phyloP scores from a whole-genome alignment of 1,139 yeast species.

The Scheffersomyces illinoinensis region DNA sequence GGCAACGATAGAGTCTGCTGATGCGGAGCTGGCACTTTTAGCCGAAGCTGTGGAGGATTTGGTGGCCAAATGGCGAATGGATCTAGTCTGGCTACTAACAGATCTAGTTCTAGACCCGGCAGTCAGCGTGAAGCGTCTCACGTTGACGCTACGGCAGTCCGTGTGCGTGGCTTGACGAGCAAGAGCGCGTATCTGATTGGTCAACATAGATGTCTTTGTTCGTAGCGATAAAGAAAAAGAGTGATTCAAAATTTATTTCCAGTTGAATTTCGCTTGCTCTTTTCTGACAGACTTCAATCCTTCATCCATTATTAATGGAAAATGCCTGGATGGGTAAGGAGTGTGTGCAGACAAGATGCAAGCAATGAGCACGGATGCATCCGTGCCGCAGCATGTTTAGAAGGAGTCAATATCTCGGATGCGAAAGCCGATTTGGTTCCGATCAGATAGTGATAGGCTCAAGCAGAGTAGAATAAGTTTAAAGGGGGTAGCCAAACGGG shows the following conservation, averaged over 20 bases:
- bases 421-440: background rate
- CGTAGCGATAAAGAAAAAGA: background rate
- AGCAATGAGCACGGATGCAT: background rate
- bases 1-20: constrained; percentile 7
- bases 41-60: constrained; percentile 13
- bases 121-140: background rate
- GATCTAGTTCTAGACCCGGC: background rate
- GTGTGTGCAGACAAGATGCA: background rate
- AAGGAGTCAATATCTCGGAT: background rate
- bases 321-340: no score
- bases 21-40: background rate
- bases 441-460: background rate
- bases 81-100: background rate
- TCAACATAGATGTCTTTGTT: background rate
- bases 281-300: background rate
- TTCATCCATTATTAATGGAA: background rate
- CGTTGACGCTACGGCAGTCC: background rate
- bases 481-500: background rate
- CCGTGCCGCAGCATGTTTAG: background rate
- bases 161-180: background rate
- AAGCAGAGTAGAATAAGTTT: background rate
- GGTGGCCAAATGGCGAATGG: constrained; percentile 9
- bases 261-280: constrained; percentile 3
- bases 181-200: background rate
- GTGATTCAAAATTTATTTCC: background rate